Evolutionary conservation across 2,329 filamentous ascomycete species (phyloP), one percentile per base, ranked within the genome.

Genomic region (Aspergillus sp.): DNA sequence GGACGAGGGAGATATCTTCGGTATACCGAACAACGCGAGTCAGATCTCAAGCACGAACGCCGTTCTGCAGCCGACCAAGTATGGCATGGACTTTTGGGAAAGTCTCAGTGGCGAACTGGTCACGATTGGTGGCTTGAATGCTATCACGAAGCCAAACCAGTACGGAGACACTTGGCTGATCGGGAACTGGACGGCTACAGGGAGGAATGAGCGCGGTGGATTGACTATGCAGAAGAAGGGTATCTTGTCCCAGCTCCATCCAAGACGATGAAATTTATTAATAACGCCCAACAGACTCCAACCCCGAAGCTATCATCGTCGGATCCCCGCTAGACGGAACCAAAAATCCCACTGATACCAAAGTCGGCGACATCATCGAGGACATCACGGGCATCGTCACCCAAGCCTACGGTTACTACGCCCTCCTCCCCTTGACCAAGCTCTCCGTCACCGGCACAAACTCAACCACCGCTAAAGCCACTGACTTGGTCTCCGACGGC

Each of bases 1-100:
- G 2, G 89, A 91, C 63, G 77, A 79, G n/a, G 86, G 86, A 11
- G 85, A 87, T 70, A 78, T 90, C 42, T 89, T 89, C 62, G 82
- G 76, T 1, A 76, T 89, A 4, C 88, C 89, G 11, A 89, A 89
- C 68, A 88, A 85, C 61, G 77, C 78, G 45, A 82, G 78, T 62
- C 80, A 81, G 64, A 69, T 91, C 45, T 88, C 86, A 2, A 76
- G 72, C 6, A 77, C 71, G 36, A 90, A 91, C 70, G 87, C 87
- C 0, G 76, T 77, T 14, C 80, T 91, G 45, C 72, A 88, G 61
- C 88, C 88, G 2, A 75, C 77, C 22, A 75, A 78, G 47, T 91
- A 87, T 67, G 89, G 88, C 2, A 77, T 91, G 31, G 89, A 91
- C 71, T 91, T 90, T 69, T 91, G 88, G 89, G 86, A 91, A 80